These are phyloP conservation scores for Dryadomyces sulphureus DNA, from an alignment of 2,329 filamentous ascomycete species.

Conservation along the genomic window DNA sequence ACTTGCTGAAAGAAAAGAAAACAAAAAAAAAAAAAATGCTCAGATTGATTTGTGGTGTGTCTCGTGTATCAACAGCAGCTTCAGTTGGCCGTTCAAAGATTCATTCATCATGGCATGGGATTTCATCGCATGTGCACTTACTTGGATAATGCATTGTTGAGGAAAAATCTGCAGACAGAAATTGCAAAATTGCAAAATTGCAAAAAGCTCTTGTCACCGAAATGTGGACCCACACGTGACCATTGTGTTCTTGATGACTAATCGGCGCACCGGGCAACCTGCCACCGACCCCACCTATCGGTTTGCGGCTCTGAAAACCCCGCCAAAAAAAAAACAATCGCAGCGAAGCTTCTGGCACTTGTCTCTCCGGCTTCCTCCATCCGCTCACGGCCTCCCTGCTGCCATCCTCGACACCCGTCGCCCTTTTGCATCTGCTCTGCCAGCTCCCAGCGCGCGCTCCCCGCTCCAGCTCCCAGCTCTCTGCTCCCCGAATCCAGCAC, in stretches of 20 bases:
- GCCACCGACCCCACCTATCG: background rate
- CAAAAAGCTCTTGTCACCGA: background rate
- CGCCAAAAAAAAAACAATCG: background rate
- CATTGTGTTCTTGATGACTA: too few species aligned
- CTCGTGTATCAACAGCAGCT: conserved; percentile 34
- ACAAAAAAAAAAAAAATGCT: conserved; percentile 25
- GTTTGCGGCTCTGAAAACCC: background rate
- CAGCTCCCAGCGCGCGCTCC: too few species aligned
- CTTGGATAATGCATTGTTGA: too few species aligned
- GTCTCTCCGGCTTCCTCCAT: background rate
- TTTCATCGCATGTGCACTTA: too few species aligned
- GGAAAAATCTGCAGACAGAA: background rate
- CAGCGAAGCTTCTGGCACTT: background rate
- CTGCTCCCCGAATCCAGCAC: background rate
- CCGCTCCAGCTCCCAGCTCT: too few species aligned
- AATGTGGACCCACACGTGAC: too few species aligned
- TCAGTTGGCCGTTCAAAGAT: conserved; percentile 51
- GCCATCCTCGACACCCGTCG: background rate
- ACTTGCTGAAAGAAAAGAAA: background rate
- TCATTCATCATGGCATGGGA: conserved; percentile 36
- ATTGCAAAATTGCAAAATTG: conserved; percentile 6
- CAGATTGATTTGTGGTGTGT: conserved; percentile 32
- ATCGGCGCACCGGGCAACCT: background rate
- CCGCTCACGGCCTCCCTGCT: background rate
- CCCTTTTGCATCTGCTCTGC: too few species aligned